These are phyloP conservation scores for Trametes maxima DNA, from an alignment of 768 basidiomycete species.

Conservation along the genomic window DNA sequence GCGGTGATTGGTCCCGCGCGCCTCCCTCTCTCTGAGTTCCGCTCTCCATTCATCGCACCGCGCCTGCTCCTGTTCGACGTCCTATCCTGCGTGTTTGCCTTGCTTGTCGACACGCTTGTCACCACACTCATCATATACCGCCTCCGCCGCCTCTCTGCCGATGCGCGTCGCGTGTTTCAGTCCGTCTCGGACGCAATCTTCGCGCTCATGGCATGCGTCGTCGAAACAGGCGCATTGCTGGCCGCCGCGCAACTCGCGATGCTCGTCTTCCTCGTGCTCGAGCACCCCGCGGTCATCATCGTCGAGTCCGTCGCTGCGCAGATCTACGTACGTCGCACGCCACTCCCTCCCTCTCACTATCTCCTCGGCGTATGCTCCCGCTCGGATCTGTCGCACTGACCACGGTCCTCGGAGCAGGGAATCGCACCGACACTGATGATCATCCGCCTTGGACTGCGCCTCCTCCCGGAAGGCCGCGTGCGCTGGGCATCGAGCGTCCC, in stretches of 20 bases:
- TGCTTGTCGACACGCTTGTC: constrained; percentile 5
- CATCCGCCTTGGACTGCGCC: constrained; percentile 14
- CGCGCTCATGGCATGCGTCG: constrained; percentile 1
- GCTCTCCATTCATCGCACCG: constrained; percentile 17
- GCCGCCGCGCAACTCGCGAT: constrained; percentile 4
- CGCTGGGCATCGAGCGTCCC: constrained; percentile 8
- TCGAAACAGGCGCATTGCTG: constrained; percentile 16
- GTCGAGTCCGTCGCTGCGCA: constrained; percentile 14
- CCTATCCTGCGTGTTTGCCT: constrained; percentile 7
- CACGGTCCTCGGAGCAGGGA: constrained; percentile 1
- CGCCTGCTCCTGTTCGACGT: constrained; percentile 10
- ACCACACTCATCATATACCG: constrained; percentile 13
- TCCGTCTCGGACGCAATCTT: constrained; percentile 6
- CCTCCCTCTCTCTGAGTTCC: constrained; percentile 4
- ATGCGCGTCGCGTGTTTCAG: background rate
- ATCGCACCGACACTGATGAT: constrained; percentile 22
- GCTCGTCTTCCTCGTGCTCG: constrained; percentile 7
- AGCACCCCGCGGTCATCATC: constrained; percentile 8
- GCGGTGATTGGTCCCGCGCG: constrained; percentile 6
- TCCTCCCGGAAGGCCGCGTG: constrained; percentile 14
- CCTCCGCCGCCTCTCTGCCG: constrained; percentile 8
- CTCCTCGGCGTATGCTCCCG: no score
- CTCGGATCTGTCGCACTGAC: background rate
- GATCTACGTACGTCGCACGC: constrained; percentile 14
- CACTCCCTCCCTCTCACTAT: background rate